Conservation (phyloP, 371 early-diverging fungal species). For the Mortierella sp. region DNA sequence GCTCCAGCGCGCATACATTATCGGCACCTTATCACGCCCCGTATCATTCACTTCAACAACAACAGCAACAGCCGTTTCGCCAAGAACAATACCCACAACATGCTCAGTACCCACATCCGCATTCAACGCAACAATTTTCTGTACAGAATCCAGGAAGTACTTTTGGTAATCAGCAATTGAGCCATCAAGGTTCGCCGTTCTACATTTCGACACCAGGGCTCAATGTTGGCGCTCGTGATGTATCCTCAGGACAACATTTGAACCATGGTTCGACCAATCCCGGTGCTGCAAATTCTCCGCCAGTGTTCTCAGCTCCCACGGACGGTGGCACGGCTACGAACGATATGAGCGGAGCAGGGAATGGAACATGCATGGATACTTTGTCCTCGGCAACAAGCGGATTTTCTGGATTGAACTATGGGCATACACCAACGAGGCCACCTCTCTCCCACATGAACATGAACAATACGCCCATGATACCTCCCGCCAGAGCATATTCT, state of each 20-base stretch:
- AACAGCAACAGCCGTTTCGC: constrained; percentile 1
- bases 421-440: not conserved
- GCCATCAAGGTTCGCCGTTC: not conserved
- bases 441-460: not conserved
- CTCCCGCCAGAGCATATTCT: not conserved
- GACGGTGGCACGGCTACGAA: not conserved
- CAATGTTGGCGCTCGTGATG: too few relatives aligned
- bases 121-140: not conserved
- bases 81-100: constrained; percentile 2
- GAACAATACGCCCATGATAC: not conserved
- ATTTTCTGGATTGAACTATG: constrained; percentile 3
- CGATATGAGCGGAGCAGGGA: not conserved
- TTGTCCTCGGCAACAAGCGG: constrained; percentile 2
- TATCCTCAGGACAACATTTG: not conserved
- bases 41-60: constrained; percentile 14
- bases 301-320: not conserved
- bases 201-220: not conserved
- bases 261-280: not conserved
- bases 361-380: not conserved
- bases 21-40: not conserved
- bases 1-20: not conserved
- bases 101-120: constrained; percentile 7
- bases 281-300: not conserved
- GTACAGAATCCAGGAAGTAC: constrained; percentile 4
- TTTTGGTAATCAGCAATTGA: constrained; percentile 11